Conservation (phyloP, 495 filamentous ascomycete species). For the Talaromyces liani region DNA sequence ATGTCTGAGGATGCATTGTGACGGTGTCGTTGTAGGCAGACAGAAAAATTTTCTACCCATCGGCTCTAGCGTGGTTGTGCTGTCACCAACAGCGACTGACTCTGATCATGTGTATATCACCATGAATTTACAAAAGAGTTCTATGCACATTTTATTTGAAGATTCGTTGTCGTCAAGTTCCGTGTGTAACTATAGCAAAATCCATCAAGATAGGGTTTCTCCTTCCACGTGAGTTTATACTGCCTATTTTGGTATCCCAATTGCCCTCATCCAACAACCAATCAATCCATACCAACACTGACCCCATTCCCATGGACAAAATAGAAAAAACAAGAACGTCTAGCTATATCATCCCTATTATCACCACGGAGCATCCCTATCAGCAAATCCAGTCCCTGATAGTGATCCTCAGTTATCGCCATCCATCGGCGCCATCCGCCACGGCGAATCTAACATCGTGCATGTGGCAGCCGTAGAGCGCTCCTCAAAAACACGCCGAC, state of each 20-base stretch:
- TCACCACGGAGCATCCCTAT: not conserved
- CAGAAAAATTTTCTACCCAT: no score
- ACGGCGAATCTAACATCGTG: conserved; percentile 71
- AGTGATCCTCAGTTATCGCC: conserved; percentile 9
- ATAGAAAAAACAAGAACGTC: no score
- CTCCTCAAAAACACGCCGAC: not conserved
- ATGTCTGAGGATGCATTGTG: no score
- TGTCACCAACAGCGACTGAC: no score
- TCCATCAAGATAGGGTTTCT: not conserved
- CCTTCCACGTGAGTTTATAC: not conserved
- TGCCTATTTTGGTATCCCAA: not conserved
- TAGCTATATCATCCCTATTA: not conserved
- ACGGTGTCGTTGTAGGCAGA: no score
- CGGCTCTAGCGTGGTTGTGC: no score
- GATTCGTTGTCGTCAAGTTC: not conserved
- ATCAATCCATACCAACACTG: not conserved
- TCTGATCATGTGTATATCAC: no score
- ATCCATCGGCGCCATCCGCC: conserved; percentile 71
- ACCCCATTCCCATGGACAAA: no score
- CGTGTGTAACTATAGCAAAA: not conserved
- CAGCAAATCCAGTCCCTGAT: not conserved
- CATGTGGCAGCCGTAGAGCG: not conserved
- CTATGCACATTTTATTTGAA: no score
- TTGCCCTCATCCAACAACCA: not conserved
- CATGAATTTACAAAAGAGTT: no score